Evolutionary conservation across 2,329 filamentous ascomycete genomes (phyloP).

Genomic region (Fusarium papillatum): DNA sequence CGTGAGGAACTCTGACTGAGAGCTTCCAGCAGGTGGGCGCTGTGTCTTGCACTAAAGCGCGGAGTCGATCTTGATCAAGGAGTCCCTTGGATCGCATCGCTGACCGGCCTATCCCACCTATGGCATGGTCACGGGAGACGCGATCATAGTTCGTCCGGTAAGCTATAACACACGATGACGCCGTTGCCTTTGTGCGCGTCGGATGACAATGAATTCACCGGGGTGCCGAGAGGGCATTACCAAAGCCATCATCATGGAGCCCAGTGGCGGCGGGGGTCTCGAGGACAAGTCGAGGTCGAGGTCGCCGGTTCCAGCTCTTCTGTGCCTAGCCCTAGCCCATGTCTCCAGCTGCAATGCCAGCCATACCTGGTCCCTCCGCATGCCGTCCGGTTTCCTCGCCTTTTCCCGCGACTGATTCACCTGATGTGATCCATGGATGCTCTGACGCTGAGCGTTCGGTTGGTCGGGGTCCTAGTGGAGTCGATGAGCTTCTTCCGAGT

Average conservation of each 20-base stretch:
- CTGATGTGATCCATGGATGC: constrained; percentile 43
- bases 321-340: neutral
- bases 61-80: constrained; percentile 34
- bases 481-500: constrained; percentile 42
- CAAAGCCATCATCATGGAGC: constrained; percentile 18
- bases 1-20: constrained; percentile 24
- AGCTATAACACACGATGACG: constrained; percentile 37
- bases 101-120: constrained; percentile 16
- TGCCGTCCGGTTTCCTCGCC: constrained; percentile 14
- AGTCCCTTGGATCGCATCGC: constrained; percentile 31
- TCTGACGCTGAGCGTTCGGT: constrained; percentile 35
- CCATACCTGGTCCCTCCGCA: constrained; percentile 2
- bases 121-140: constrained; percentile 27
- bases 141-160: constrained; percentile 13
- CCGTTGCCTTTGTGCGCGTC: constrained; percentile 9
- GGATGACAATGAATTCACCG: constrained; percentile 13
- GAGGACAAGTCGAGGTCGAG: neutral
- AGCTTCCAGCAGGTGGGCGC: neutral
- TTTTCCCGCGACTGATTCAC: constrained; percentile 30
- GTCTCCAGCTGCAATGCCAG: constrained; percentile 1
- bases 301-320: neutral
- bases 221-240: constrained; percentile 6
- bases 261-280: constrained; percentile 26
- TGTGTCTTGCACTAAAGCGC: constrained; percentile 15
- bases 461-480: constrained; percentile 40